Evolutionary conservation across 805 yeast species (phyloP).

Genomic region (Hanseniaspora taiwanica): DNA sequence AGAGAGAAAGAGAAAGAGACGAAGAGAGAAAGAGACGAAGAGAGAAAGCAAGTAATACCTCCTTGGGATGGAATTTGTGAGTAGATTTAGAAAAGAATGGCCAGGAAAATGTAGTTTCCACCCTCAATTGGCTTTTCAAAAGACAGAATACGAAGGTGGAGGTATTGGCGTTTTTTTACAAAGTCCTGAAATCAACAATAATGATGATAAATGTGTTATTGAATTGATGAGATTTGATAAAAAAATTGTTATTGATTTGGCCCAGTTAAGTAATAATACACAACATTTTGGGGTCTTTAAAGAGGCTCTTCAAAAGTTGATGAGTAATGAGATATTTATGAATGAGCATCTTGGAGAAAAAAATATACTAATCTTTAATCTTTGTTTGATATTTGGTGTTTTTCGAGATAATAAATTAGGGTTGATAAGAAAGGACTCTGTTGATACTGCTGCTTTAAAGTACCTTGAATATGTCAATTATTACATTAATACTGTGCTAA

Average conservation of each 20-base stretch:
- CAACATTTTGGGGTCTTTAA: neutral
- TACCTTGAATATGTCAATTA: no score
- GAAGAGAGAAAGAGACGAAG: no score
- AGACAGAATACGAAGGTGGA: neutral
- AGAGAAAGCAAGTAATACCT: no score
- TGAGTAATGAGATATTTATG: conserved; percentile 8
- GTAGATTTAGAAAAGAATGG: neutral
- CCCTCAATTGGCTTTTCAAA: neutral
- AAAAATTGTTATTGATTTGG: conserved; percentile 21
- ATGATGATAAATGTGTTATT: no score
- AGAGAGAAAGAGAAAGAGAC: no score
- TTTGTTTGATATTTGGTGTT: no score
- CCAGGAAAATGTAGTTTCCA: neutral
- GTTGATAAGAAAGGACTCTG: conserved; percentile 6
- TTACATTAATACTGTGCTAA: no score
- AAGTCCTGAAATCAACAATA: no score
- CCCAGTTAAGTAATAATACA: conserved; percentile 15
- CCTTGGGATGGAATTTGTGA: neutral
- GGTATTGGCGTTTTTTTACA: neutral
- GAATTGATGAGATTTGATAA: conserved; percentile 30
- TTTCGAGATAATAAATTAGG: conserved; percentile 3
- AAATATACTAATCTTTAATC: no score
- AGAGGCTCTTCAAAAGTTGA: conserved; percentile 9
- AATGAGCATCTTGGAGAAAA: conserved; percentile 10
- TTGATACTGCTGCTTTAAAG: no score